Evolutionary conservation across 1,284 basidiomycete species (phyloP).

Genomic region (Leccinum pachyderme): DNA sequence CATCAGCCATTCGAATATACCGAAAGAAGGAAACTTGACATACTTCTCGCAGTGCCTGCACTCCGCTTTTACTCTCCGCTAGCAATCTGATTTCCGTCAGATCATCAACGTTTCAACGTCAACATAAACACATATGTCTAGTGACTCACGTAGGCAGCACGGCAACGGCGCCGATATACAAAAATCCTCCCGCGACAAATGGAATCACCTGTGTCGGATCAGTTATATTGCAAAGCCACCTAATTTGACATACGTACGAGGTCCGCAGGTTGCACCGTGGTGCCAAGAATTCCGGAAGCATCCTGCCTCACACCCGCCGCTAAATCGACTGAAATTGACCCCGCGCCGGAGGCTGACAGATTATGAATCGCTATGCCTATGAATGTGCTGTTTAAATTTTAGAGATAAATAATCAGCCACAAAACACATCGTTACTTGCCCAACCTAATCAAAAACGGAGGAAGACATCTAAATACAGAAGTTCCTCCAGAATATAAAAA

Average conservation of each 20-base stretch:
- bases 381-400: slow-evolving; percentile 61
- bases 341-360: slow-evolving; percentile 50
- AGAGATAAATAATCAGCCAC: slow-evolving; percentile 1
- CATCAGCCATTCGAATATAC: slow-evolving; percentile 15
- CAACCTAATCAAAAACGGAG: slow-evolving; percentile 43
- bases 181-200: slow-evolving; percentile 89
- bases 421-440: slow-evolving; percentile 39
- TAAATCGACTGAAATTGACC: slow-evolving; percentile 50
- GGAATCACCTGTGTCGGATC: slow-evolving; percentile 70
- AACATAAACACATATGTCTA: not conserved
- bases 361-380: slow-evolving; percentile 86
- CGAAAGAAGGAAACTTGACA: slow-evolving; percentile 21
- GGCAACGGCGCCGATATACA: slow-evolving; percentile 89
- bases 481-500: slow-evolving; percentile 10
- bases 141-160: slow-evolving; percentile 79
- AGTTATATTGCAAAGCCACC: slow-evolving; percentile 11
- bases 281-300: slow-evolving; percentile 75
- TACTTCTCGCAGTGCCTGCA: slow-evolving; percentile 85
- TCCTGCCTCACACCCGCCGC: slow-evolving; percentile 70
- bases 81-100: slow-evolving; percentile 54
- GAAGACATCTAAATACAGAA: slow-evolving; percentile 5
- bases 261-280: slow-evolving; percentile 73
- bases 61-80: slow-evolving; percentile 80
- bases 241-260: slow-evolving; percentile 51
- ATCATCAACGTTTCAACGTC: slow-evolving; percentile 10